Base-by-base conservation (phyloP, 1,284 basidiomycete species). In the Lentinula novae-zelandiae region DNA sequence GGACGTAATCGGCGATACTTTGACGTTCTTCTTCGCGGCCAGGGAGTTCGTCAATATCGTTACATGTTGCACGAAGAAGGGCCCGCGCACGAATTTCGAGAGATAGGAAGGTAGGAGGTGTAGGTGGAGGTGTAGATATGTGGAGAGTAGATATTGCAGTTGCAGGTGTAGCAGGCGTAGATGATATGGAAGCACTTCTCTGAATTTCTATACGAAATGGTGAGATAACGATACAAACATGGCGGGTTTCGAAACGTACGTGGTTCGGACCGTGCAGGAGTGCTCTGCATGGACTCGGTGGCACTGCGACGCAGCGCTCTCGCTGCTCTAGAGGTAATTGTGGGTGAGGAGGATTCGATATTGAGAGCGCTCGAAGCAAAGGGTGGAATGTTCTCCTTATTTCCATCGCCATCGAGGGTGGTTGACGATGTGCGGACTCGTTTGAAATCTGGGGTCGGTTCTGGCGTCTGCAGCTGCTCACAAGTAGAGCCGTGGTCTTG, bases 311-410 rank as follows among this genome's bases (percentile, higher is more conserved):
- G 74, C 17, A 84, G 71, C 9, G 78, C 71, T 57, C 83, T 75
- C 7, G 75, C 66, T 22, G 72, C 67, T 67, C 81, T 74, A 15
- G 75, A 62, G 36, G 72, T 66, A 5, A 73, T 66, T 15, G 75
- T 71, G 39, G 75, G 69, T n/a, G 73, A 60, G 57, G 78, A 73
- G 56, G 5, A 20, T 40, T 52, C 53, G 40, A n/a, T 15, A 33
- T 60, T 22, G 39, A 75, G 63, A 36, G 66, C 59, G 51, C 79
- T 76, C 44, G 69, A 65, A 51, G 71, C 72, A 64, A 81, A 78
- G 1, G 87, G 87, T n/a, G 87, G 84, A 20, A 89, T 79, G 66
- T 90, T 90, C 70, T 90, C 88, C 76, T 90, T 90, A 72, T 90
- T 90, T 33, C 78, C 76, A 53, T 84, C 82, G 42, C 79, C 81